Evolutionary conservation across 148 eudicot species (phyloP).

Genomic region (Rhododendron mucronatum): DNA sequence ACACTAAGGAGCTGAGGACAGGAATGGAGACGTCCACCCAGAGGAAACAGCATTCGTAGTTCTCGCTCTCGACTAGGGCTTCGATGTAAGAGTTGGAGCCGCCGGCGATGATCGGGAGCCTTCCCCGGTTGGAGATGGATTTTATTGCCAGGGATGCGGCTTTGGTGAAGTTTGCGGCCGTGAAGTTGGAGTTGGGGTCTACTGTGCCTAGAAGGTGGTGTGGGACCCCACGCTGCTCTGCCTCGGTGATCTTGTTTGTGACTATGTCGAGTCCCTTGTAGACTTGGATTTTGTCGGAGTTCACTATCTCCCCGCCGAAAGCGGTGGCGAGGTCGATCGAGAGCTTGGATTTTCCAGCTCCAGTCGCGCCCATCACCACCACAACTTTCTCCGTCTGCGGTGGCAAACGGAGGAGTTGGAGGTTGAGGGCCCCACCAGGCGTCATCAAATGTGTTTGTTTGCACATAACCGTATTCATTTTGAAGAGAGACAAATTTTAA

Average conservation of each 20-base stretch:
- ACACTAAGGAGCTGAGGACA: conserved; percentile 34
- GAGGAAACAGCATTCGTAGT: conserved; percentile 55
- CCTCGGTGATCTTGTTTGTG: conserved; percentile 66
- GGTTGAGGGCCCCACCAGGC: conserved; percentile 5
- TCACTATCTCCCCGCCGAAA: conserved; percentile 60
- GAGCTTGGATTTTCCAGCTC: conserved; percentile 80
- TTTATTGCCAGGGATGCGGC: conserved; percentile 42
- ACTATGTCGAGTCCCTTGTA: conserved; percentile 65
- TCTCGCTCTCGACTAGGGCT: conserved; percentile 28
- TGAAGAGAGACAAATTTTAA: conserved; percentile 11
- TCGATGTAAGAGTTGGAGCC: conserved; percentile 73
- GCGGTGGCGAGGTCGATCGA: conserved; percentile 68
- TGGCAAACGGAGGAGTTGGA: conserved; percentile 16
- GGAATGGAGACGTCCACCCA: conserved; percentile 66
- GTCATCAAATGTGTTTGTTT: conserved; percentile 39
- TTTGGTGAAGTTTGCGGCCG: conserved; percentile 37
- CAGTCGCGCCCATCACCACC: conserved; percentile 82
- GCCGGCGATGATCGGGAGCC: conserved; percentile 70
- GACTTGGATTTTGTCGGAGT: conserved; percentile 81
- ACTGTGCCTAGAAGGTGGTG: conserved; percentile 66
- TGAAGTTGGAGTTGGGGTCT: conserved; percentile 51
- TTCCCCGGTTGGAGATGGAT: conserved; percentile 24
- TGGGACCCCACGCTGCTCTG: conserved; percentile 59
- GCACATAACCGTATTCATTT: conserved; percentile 32
- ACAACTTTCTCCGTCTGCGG: conserved; percentile 59